A percentile compares a stretch with the other conserved stretches of the same genome.
Evolutionary conservation across 2,329 filamentous ascomycete species (phyloP).

Genomic region (Monosporascus sp.): DNA sequence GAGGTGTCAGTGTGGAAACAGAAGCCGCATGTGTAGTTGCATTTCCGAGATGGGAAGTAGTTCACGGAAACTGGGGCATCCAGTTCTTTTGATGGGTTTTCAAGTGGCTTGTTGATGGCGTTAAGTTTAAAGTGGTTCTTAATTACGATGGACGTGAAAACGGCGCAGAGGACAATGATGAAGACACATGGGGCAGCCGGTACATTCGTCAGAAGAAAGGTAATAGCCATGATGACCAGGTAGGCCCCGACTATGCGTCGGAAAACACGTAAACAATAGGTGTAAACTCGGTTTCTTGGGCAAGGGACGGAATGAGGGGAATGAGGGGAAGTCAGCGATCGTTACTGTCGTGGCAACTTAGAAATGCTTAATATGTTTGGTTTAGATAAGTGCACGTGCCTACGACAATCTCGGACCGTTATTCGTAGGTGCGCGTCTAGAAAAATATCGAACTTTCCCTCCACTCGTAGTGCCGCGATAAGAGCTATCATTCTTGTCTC

Average conservation of each 20-base stretch:
- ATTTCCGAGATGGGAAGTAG: conserved; percentile 41
- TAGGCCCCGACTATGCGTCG: not conserved
- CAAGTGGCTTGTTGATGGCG: not conserved
- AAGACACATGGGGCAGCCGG: not conserved
- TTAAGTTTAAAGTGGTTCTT: not conserved
- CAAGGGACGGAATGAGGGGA: not conserved
- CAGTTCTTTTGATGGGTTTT: not conserved
- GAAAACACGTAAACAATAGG: not conserved
- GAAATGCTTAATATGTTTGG: not conserved
- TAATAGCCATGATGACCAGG: not conserved
- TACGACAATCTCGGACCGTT: not conserved
- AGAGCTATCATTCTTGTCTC: not conserved
- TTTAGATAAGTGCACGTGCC: not conserved
- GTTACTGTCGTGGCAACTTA: not conserved
- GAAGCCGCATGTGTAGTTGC: conserved; percentile 47
- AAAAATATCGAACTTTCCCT: not conserved
- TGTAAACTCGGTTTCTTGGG: not conserved
- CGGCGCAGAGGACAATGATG: not conserved
- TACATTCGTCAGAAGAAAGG: not conserved
- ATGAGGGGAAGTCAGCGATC: not conserved
- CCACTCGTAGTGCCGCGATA: not conserved
- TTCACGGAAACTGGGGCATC: conserved; percentile 36
- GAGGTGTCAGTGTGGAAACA: conserved; percentile 53
- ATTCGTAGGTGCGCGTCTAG: not conserved
- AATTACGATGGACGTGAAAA: not conserved